Evolutionary conservation across 2,329 filamentous ascomycete species (phyloP).

Genomic region (Chrysosporium keratinophilum): DNA sequence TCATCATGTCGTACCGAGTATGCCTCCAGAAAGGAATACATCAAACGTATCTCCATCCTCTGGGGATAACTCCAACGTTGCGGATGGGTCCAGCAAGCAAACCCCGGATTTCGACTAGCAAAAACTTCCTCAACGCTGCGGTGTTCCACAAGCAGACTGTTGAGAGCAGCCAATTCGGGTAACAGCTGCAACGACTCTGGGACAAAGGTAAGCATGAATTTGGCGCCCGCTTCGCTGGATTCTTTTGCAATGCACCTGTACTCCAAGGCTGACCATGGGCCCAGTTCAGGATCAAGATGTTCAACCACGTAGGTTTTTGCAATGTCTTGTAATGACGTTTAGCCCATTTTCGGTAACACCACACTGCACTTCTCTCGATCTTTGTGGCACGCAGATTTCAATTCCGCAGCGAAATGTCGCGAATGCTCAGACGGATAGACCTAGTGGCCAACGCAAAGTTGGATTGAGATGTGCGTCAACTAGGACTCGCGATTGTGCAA

Average conservation of each 20-base stretch:
- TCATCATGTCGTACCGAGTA: slow-evolving; percentile 56
- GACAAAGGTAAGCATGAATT: slow-evolving; percentile 75
- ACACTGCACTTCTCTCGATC: not conserved
- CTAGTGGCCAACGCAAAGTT: not conserved
- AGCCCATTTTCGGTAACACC: not conserved
- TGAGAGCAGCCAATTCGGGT: slow-evolving; percentile 48
- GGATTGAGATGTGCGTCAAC: too few relatives aligned
- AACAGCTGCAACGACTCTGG: slow-evolving; percentile 54
- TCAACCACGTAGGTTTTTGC: slow-evolving; percentile 73
- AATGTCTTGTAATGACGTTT: not conserved
- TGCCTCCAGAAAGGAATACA: slow-evolving; percentile 90
- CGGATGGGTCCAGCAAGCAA: slow-evolving; percentile 81
- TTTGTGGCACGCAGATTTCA: not conserved
- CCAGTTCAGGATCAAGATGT: slow-evolving; percentile 89
- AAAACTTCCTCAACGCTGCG: slow-evolving; percentile 77
- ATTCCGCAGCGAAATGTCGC: not conserved
- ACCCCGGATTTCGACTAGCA: slow-evolving; percentile 59
- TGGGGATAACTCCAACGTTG: slow-evolving; percentile 67
- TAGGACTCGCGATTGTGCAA: too few relatives aligned
- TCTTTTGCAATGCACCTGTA: slow-evolving; percentile 81
- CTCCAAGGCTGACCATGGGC: slow-evolving; percentile 87
- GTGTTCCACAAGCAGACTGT: slow-evolving; percentile 60
- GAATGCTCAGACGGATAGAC: not conserved
- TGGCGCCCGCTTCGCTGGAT: slow-evolving; percentile 54
- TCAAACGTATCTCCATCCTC: slow-evolving; percentile 76